phyloP scores from a whole-genome alignment of 805 yeast species.

The Candida xyloterini region DNA sequence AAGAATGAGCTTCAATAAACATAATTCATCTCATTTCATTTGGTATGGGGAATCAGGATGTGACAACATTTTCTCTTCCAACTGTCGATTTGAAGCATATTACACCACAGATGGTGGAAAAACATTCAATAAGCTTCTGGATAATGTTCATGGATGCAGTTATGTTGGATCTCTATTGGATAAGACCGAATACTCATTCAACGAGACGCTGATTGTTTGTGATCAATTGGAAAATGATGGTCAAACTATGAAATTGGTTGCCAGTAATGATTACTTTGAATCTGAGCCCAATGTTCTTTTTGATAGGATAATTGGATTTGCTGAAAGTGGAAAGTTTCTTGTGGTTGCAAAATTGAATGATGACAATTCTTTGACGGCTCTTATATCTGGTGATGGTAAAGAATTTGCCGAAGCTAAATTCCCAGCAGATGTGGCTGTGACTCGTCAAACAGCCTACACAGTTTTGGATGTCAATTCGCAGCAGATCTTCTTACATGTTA shows the following conservation, averaged over 20 bases:
- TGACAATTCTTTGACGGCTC: conserved; percentile 57
- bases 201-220: conserved; percentile 63
- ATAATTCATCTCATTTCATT: conserved; percentile 55
- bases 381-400: conserved; percentile 74
- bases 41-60: conserved; percentile 67
- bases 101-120: conserved; percentile 67
- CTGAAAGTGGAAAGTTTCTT: conserved; percentile 65
- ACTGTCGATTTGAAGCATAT: conserved; percentile 59
- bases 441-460: conserved; percentile 70
- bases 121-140: conserved; percentile 52
- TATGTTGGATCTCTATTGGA: conserved; percentile 59
- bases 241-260: conserved; percentile 29
- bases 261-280: conserved; percentile 54
- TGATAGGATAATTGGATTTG: conserved; percentile 67
- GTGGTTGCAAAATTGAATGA: conserved; percentile 64
- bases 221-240: conserved; percentile 39
- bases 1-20: conserved; percentile 61
- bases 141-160: conserved; percentile 58
- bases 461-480: conserved; percentile 69
- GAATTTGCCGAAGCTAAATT: conserved; percentile 75
- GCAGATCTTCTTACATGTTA: conserved; percentile 79
- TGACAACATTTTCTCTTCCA: conserved; percentile 36
- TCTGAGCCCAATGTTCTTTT: conserved; percentile 40
- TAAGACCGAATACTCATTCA: conserved; percentile 21
- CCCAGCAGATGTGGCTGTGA: conserved; percentile 63